phyloP scores from a whole-genome alignment of 225 moss, liverwort and hornwort genomes.

The Climacium dendroides region DNA sequence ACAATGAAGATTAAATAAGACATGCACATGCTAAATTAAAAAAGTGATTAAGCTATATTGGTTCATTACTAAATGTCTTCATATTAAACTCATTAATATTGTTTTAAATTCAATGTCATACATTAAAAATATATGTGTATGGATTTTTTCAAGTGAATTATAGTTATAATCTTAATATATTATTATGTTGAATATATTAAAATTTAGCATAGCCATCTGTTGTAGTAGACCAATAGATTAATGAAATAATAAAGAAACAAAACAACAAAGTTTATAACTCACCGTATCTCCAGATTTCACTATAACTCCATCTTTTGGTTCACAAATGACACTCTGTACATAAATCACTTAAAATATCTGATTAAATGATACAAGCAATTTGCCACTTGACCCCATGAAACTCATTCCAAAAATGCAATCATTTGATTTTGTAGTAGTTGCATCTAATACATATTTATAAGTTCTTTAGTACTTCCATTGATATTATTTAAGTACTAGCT shows the following conservation, averaged over 20 bases:
- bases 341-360: background rate
- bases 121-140: too few species aligned
- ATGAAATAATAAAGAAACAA: background rate
- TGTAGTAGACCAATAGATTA: background rate
- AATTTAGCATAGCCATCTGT: background rate
- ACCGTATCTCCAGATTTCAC: conserved; percentile 26
- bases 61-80: too few species aligned
- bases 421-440: background rate
- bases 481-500: background rate
- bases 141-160: background rate
- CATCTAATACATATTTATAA: background rate
- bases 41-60: too few species aligned
- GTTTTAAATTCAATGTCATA: background rate
- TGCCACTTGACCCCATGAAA: rapidly evolving
- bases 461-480: background rate
- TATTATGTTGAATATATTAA: rapidly evolving
- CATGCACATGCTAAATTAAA: too few species aligned
- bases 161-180: too few species aligned
- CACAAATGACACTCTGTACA: conserved; percentile 58
- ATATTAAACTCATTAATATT: too few species aligned
- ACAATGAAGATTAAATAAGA: background rate
- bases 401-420: background rate
- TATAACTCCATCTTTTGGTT: conserved; percentile 27
- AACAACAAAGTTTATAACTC: background rate
- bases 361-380: background rate